Evolutionary conservation across 176 grass and related monocot genomes (phyloP).

Genomic region (Coix lacrymajobi): DNA sequence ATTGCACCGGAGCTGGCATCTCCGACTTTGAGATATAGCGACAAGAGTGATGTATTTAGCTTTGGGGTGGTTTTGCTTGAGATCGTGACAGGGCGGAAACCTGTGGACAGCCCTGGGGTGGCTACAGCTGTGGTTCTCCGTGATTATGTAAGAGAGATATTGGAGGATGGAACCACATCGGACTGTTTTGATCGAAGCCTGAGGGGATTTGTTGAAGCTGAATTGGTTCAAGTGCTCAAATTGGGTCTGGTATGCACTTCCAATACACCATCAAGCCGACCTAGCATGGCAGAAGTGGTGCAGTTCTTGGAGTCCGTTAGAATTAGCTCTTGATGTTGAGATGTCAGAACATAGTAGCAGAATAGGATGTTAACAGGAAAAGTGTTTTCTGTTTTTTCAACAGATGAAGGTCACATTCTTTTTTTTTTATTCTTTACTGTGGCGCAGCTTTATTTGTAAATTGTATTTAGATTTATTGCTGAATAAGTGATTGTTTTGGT

Average conservation of each 20-base stretch:
- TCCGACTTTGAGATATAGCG: slow-evolving; percentile 70
- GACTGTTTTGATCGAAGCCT: slow-evolving; percentile 81
- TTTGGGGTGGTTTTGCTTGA: slow-evolving; percentile 94
- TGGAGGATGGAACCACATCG: slow-evolving; percentile 70
- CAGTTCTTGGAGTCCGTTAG: slow-evolving; percentile 94
- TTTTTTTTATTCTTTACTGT: slow-evolving; percentile 55
- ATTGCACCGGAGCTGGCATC: slow-evolving; percentile 86
- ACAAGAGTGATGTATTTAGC: slow-evolving; percentile 98
- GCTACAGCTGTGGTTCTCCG: slow-evolving; percentile 46
- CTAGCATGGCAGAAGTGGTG: slow-evolving; percentile 94
- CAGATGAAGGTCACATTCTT: slow-evolving; percentile 52
- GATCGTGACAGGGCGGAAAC: slow-evolving; percentile 84
- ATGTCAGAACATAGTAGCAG: slow-evolving; percentile 26
- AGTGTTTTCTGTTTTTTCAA: slow-evolving; percentile 40
- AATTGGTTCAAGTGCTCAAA: slow-evolving; percentile 94
- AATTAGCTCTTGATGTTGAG: slow-evolving; percentile 58
- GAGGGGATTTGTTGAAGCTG: slow-evolving; percentile 63
- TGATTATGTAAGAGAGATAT: slow-evolving; percentile 73
- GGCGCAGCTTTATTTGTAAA: slow-evolving; percentile 37
- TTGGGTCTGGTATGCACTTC: slow-evolving; percentile 90
- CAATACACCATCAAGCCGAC: slow-evolving; percentile 66
- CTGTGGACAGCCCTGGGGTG: slow-evolving; percentile 60
- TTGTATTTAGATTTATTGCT: slow-evolving; percentile 57
- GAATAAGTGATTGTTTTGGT: slow-evolving; percentile 52
- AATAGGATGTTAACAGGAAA: slow-evolving; percentile 51